Evolutionary conservation across 768 basidiomycete species (phyloP).

Genomic region (Collybiopsis luxurians): DNA sequence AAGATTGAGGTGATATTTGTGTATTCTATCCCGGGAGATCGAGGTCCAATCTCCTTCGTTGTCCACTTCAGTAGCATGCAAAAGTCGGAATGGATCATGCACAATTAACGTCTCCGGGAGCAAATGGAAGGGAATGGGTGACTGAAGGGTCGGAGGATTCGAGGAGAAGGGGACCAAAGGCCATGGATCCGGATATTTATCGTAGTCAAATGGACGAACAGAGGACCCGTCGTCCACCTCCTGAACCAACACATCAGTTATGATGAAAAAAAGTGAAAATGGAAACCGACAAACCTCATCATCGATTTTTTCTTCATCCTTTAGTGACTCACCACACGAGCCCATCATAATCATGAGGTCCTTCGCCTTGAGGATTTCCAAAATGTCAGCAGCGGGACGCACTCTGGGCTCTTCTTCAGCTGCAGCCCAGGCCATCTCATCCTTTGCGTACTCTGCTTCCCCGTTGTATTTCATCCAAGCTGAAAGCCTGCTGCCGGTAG

Average conservation of each 20-base stretch:
- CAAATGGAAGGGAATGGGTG: conserved; percentile 29
- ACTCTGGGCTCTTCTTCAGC: conserved; percentile 31
- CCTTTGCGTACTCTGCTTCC: conserved; percentile 28
- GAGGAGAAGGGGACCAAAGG: conserved; percentile 35
- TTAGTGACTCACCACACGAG: not conserved
- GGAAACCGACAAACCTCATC: not conserved
- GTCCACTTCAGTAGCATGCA: conserved; percentile 10
- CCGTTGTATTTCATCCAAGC: conserved; percentile 32
- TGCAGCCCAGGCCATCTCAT: conserved; percentile 32
- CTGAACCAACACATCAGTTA: conserved; percentile 8
- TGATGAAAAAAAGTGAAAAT: conserved; percentile 10
- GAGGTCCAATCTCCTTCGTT: conserved; percentile 21
- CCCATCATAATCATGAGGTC: conserved; percentile 12
- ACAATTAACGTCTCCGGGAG: conserved; percentile 40
- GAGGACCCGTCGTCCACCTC: conserved; percentile 6
- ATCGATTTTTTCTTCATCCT: not conserved
- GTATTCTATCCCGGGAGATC: conserved; percentile 26
- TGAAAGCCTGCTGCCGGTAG: conserved; percentile 34
- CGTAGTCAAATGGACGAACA: conserved; percentile 23
- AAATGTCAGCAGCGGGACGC: conserved; percentile 27
- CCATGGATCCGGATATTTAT: conserved; percentile 39
- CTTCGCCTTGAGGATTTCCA: conserved; percentile 16
- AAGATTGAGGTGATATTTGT: conserved; percentile 26
- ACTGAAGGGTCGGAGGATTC: conserved; percentile 22
- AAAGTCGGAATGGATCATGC: conserved; percentile 39